Conservation (phyloP, 2,329 filamentous ascomycete species). For the Talaromyces sp. region DNA sequence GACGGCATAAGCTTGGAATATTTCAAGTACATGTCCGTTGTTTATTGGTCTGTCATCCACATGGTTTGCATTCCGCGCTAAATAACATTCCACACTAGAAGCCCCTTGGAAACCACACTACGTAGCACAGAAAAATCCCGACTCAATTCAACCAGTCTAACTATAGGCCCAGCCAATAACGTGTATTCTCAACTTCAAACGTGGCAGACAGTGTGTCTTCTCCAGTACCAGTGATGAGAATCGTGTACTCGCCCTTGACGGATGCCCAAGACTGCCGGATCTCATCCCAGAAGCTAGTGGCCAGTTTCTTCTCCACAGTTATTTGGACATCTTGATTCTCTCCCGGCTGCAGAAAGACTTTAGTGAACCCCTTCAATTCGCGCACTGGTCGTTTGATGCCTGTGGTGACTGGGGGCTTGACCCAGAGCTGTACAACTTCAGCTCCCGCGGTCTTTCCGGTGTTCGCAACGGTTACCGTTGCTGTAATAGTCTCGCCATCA, state of each 20-base stretch:
- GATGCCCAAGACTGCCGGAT: conserved; percentile 60
- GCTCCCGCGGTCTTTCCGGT: conserved; percentile 50
- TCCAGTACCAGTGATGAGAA: conserved; percentile 57
- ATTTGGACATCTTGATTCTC: conserved; percentile 57
- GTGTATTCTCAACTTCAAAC: conserved; percentile 58
- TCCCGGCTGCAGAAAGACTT: conserved; percentile 59
- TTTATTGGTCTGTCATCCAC: not conserved
- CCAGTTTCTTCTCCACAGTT: conserved; percentile 57
- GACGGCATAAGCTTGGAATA: not conserved
- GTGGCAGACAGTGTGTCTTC: conserved; percentile 47
- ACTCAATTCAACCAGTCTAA: not conserved
- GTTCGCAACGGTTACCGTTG: conserved; percentile 49
- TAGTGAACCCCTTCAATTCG: conserved; percentile 63
- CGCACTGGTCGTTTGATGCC: conserved; percentile 55
- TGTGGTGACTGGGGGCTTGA: conserved; percentile 42
- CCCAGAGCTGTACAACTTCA: conserved; percentile 55
- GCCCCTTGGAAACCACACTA: not conserved
- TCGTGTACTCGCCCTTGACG: conserved; percentile 61
- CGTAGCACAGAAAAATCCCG: not conserved
- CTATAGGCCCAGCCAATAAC: conserved; percentile 64
- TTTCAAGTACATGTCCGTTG: not conserved
- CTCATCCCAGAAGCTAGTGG: conserved; percentile 68
- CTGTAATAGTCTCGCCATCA: conserved; percentile 44
- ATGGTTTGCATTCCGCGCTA: conserved; percentile 8
- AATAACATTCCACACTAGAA: conserved; percentile 2